phyloP scores from a whole-genome alignment of 2,329 filamentous ascomycete genomes.

The Thelonectria discophora region DNA sequence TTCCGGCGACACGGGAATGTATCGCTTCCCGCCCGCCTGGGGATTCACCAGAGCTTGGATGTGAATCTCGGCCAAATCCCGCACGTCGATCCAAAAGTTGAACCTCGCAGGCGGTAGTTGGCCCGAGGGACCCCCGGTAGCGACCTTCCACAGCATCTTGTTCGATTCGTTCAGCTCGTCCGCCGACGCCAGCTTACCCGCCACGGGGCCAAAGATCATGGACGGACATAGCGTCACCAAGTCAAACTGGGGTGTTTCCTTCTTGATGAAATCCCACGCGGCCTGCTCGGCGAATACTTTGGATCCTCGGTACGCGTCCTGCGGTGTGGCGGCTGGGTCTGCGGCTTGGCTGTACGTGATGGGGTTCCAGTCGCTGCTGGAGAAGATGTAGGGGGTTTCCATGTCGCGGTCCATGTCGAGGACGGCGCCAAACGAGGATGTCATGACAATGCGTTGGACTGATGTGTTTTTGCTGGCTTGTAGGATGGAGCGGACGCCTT shows the following conservation, averaged over 20 bases:
- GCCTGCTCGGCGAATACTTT: slow-evolving; percentile 21
- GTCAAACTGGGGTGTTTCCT: slow-evolving; percentile 19
- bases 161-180: slow-evolving; percentile 24
- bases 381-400: slow-evolving; percentile 15
- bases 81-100: slow-evolving; percentile 27
- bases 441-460: slow-evolving; percentile 19
- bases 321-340: slow-evolving; percentile 12
- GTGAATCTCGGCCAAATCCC: slow-evolving; percentile 24
- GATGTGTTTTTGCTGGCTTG: slow-evolving; percentile 9
- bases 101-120: slow-evolving; percentile 20
- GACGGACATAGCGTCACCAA: slow-evolving; percentile 23
- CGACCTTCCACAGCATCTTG: slow-evolving; percentile 18
- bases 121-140: background rate
- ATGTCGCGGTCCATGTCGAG: slow-evolving; percentile 19
- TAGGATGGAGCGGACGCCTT: slow-evolving; percentile 19
- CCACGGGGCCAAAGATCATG: slow-evolving; percentile 23
- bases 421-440: slow-evolving; percentile 21
- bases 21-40: slow-evolving; percentile 15
- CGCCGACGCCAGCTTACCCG: background rate
- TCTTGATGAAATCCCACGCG: slow-evolving; percentile 19
- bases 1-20: slow-evolving; percentile 18
- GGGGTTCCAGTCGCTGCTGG: slow-evolving; percentile 26
- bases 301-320: slow-evolving; percentile 24
- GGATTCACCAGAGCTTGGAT: slow-evolving; percentile 8
- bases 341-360: slow-evolving; percentile 16